Conservation (phyloP, 176 grass and related monocot genomes). For the Oryza officinalis region DNA sequence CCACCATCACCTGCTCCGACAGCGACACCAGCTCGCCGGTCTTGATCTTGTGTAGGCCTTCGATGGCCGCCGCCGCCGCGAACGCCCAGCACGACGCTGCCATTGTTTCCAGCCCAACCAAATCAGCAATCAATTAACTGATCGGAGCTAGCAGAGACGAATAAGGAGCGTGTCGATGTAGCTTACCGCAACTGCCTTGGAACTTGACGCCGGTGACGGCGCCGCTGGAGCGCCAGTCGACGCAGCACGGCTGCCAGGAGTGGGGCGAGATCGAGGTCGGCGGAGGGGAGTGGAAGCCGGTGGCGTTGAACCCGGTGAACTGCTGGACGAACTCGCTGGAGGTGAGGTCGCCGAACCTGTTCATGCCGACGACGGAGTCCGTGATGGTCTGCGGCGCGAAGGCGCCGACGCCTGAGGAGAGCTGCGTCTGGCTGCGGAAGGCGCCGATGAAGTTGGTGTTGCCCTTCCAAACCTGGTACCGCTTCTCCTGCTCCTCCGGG, state of each 20-base stretch:
- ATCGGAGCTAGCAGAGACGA: too few relatives aligned
- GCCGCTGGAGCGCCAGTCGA: constrained; percentile 43
- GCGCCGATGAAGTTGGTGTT: constrained; percentile 35
- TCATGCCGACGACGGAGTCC: constrained; percentile 19
- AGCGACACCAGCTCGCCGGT: constrained; percentile 21
- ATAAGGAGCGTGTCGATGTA: too few relatives aligned
- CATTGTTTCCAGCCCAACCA: neutral
- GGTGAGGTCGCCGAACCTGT: constrained; percentile 42
- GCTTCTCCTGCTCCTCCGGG: neutral
- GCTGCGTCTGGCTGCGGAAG: neutral
- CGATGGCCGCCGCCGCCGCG: constrained; percentile 20
- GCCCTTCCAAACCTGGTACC: constrained; percentile 25
- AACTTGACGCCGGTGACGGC: constrained; percentile 40
- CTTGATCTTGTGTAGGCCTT: constrained; percentile 33
- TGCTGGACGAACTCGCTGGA: neutral
- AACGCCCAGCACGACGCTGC: constrained; percentile 38
- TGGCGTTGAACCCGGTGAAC: constrained; percentile 22
- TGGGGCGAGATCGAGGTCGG: neutral
- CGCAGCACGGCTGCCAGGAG: constrained; percentile 25
- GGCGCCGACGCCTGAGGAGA: neutral
- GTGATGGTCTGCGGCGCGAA: constrained; percentile 25
- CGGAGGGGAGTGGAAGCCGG: neutral
- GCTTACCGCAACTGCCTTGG: constrained; percentile 26
- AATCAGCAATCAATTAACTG: neutral
- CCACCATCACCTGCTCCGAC: constrained; percentile 44